These are phyloP conservation scores for Jimgerdemannia lactiflua DNA, from an alignment of 192 early-diverging fungal genomes.

Conservation along the genomic window DNA sequence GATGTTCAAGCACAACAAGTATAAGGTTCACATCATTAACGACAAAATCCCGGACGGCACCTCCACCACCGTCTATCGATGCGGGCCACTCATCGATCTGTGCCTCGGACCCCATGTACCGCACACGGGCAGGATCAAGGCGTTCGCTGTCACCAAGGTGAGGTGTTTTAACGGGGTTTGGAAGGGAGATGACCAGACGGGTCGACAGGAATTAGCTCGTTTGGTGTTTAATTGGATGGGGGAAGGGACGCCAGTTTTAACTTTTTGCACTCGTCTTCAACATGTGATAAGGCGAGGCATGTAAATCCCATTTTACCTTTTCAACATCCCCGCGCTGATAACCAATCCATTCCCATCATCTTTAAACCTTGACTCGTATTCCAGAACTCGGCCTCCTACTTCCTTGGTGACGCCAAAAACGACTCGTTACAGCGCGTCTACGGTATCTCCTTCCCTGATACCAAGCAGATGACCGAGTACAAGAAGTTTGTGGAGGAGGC, in stretches of 20 bases:
- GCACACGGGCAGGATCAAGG: slow-evolving; percentile 90
- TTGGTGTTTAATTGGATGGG: no score
- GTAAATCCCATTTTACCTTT: background rate
- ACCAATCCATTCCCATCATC: background rate
- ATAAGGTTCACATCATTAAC: slow-evolving; percentile 95
- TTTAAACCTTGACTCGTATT: background rate
- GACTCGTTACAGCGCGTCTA: slow-evolving; percentile 98
- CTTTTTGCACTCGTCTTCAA: no score
- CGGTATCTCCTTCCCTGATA: slow-evolving; percentile 99
- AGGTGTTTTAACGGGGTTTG: background rate
- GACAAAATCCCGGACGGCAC: slow-evolving; percentile 90
- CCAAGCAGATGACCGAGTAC: slow-evolving; percentile 95
- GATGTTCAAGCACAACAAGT: slow-evolving; percentile 99
- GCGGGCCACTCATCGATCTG: slow-evolving; percentile 97
- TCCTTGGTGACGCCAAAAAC: slow-evolving; percentile 95
- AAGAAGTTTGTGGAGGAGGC: slow-evolving; percentile 96
- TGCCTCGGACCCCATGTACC: slow-evolving; percentile 96
- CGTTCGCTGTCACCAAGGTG: slow-evolving; percentile 86
- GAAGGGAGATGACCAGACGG: no score
- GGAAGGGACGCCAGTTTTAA: no score
- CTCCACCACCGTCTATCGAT: slow-evolving; percentile 96
- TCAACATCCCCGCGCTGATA: background rate
- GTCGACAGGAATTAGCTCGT: no score
- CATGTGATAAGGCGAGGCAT: background rate
- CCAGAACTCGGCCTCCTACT: slow-evolving; percentile 96